Evolutionary conservation across 225 moss, liverwort and hornwort species (phyloP).

Genomic region (Neckera pumila): DNA sequence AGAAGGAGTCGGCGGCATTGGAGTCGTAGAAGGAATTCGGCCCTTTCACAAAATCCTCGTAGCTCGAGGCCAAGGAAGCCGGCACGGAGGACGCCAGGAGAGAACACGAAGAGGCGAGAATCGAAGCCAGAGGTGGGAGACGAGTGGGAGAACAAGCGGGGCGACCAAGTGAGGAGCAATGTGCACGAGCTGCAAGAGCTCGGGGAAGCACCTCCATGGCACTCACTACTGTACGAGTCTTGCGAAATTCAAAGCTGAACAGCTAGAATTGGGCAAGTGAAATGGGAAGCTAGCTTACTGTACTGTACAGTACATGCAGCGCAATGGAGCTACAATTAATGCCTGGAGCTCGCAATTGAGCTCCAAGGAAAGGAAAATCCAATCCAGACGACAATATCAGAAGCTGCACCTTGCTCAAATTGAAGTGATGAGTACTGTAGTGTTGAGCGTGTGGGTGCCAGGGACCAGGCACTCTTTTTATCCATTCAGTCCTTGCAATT

Average conservation of each 20-base stretch:
- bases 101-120: not conserved
- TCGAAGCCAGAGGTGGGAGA: not conserved
- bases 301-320: not conserved
- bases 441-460: not conserved
- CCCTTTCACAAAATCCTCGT: constrained; percentile 8
- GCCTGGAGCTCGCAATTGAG: not conserved
- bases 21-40: not conserved
- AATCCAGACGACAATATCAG: too few relatives aligned
- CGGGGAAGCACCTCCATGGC: constrained; percentile 27
- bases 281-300: too few relatives aligned
- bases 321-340: too few relatives aligned
- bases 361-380: not conserved
- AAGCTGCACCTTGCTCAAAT: not conserved
- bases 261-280: not conserved
- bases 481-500: not conserved
- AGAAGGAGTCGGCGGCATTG: not conserved
- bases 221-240: not conserved
- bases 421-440: too few relatives aligned
- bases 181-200: not conserved
- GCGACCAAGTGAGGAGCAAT: not conserved
- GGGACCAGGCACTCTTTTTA: constrained; percentile 16
- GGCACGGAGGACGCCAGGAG: not conserved
- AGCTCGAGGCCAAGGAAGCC: constrained; percentile 11
- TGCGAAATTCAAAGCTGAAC: not conserved
- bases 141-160: not conserved